These are phyloP conservation scores for Trametopsis cervina DNA, from an alignment of 768 basidiomycete species.

Conservation along the genomic window DNA sequence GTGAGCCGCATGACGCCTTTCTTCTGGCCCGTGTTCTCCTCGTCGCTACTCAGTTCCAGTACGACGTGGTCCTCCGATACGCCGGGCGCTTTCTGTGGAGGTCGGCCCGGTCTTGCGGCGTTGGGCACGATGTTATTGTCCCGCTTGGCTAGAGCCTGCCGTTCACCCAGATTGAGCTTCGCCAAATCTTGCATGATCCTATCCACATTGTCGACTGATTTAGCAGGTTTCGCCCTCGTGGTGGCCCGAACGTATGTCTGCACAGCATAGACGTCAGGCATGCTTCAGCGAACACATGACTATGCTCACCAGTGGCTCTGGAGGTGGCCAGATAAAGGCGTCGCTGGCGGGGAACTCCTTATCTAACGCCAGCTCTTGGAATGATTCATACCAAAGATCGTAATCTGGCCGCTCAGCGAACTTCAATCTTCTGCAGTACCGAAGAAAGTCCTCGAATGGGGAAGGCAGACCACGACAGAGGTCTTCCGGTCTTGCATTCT, in stretches of 20 bases:
- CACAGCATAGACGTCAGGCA: background rate
- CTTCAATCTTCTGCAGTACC: slow-evolving; percentile 61
- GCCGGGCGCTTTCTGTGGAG: slow-evolving; percentile 1
- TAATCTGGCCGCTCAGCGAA: slow-evolving; percentile 72
- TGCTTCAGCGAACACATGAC: background rate
- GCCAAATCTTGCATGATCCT: slow-evolving; percentile 52
- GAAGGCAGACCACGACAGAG: slow-evolving; percentile 62
- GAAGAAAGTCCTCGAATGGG: slow-evolving; percentile 71
- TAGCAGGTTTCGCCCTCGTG: slow-evolving; percentile 7
- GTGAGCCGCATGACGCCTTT: slow-evolving; percentile 29
- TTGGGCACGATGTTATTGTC: slow-evolving; percentile 5
- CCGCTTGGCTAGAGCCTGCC: slow-evolving; percentile 41
- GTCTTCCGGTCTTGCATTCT: slow-evolving; percentile 50
- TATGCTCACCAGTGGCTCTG: slow-evolving; percentile 22
- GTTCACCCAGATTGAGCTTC: slow-evolving; percentile 49
- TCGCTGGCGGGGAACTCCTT: slow-evolving; percentile 52
- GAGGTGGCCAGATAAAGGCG: slow-evolving; percentile 68
- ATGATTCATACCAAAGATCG: slow-evolving; percentile 54
- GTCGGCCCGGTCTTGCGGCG: background rate
- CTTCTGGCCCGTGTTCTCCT: slow-evolving; percentile 20
- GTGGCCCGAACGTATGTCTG: slow-evolving; percentile 18
- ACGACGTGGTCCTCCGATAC: slow-evolving; percentile 21
- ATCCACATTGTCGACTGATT: slow-evolving; percentile 31
- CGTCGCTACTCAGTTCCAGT: slow-evolving; percentile 40
- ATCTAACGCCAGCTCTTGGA: slow-evolving; percentile 52